Evolutionary conservation across 139 green algal genomes (phyloP).

Genomic region (Tetradesmus lagerheimii): DNA sequence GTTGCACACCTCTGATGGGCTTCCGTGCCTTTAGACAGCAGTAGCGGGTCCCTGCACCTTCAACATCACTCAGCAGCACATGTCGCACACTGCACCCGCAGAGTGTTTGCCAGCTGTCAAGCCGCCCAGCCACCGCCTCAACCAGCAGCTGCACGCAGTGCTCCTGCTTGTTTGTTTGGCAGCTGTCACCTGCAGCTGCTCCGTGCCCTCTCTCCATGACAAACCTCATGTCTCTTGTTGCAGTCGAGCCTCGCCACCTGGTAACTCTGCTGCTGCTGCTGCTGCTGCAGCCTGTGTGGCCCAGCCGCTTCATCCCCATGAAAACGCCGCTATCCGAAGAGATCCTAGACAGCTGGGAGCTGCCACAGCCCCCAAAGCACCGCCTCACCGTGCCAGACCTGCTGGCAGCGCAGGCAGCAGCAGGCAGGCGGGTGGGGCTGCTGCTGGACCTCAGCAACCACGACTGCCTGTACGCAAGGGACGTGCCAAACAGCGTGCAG

Average conservation of each 20-base stretch:
- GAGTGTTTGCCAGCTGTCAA: too few relatives aligned
- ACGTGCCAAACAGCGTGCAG: constrained; percentile 68
- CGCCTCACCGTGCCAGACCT: constrained; percentile 68
- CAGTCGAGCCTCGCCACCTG: background rate
- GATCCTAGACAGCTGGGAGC: constrained; percentile 62
- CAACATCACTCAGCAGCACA: too few relatives aligned
- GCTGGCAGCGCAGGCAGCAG: constrained; percentile 56
- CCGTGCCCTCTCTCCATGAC: too few relatives aligned
- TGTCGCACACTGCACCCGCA: too few relatives aligned
- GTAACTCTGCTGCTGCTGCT: constrained; percentile 25
- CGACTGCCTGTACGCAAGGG: constrained; percentile 85
- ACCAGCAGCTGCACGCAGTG: too few relatives aligned
- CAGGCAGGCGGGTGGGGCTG: constrained; percentile 65
- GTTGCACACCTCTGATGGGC: background rate
- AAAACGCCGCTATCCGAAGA: constrained; percentile 13
- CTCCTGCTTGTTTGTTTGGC: too few relatives aligned
- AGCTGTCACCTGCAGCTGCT: too few relatives aligned
- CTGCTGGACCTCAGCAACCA: constrained; percentile 89
- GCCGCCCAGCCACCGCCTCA: too few relatives aligned
- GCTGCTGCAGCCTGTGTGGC: constrained; percentile 30
- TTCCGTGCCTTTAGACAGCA: too few relatives aligned
- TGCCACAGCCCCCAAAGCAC: constrained; percentile 70
- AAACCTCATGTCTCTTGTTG: too few relatives aligned
- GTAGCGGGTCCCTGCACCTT: too few relatives aligned
- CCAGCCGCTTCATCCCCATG: constrained; percentile 61